Conservation (phyloP, 345 rosid species). For the Eucalyptus pauciflora region DNA sequence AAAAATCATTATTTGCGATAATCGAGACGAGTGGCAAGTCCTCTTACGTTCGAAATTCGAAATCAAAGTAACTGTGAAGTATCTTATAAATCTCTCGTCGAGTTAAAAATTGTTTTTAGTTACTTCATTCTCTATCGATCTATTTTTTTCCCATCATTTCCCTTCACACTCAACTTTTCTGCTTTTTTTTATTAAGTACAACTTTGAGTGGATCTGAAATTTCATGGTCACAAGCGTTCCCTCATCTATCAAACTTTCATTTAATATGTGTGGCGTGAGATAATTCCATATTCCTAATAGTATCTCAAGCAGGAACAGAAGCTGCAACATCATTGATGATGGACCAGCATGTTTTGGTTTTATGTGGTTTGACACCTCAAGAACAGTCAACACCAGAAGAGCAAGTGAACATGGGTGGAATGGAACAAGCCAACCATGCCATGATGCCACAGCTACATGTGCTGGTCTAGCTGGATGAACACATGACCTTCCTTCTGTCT, state of each 20-base stretch:
- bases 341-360: not conserved
- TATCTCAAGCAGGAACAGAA: not conserved
- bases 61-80: not conserved
- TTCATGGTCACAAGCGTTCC: not conserved
- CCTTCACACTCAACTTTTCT: not conserved
- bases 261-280: not conserved
- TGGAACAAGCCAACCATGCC: not conserved
- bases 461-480: not conserved
- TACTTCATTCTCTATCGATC: fast-evolving
- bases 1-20: not conserved
- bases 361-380: not conserved
- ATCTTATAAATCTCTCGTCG: not conserved
- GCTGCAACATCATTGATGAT: not conserved
- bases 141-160: not conserved
- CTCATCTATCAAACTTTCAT: not conserved
- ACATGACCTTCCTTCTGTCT: not conserved
- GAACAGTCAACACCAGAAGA: not conserved
- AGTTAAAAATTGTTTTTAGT: not conserved
- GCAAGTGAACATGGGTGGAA: not conserved
- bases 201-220: not conserved
- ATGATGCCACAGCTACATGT: not conserved
- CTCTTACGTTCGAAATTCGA: not conserved
- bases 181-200: not conserved
- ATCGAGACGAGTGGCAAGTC: not conserved
- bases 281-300: not conserved